Evolutionary conservation across 2,329 filamentous ascomycete species (phyloP), one percentile per base, ranked within the genome.

Genomic region (Fusarium buxicola): DNA sequence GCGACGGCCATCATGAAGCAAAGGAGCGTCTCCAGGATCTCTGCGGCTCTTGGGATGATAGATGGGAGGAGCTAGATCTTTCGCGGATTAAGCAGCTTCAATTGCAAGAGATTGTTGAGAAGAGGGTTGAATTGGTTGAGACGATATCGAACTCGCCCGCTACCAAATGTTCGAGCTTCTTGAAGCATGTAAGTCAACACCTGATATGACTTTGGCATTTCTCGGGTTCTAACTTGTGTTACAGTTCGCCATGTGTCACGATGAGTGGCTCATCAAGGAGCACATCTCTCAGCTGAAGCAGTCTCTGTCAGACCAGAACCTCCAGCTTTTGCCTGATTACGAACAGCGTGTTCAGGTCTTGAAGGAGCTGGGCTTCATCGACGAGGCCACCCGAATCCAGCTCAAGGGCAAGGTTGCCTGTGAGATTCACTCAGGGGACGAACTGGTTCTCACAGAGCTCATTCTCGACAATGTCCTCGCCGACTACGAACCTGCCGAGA

Each of bases 391-490:
- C 5, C 89, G 94, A 18, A 96, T 99, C 34, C 92, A 96, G 78
- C 86, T 99, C 63, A 99, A 99, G 79, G 95, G 95, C 76, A 98
- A 98, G 76, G 95, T 99, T 18, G 95, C 95, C 5, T 99, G 95
- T 78, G 95, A 99, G 77, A 94, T 99, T 58, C 95, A 98, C 77
- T 97, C 94, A 0, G 94, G 94, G 15, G 94, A 98, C 74, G 95
- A 99, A 77, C 85, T 99, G 1, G 94, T 99, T 1, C 86, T 99
- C 15, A 99, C 95, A 0, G 95, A 99, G 75, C 86, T 98, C 7
- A 93, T 99, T 43, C 88, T 99, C 15, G 95, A 99, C 77, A 99
- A 99, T 70, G 92, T 97, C 2, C 87, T 99, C 4, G 94, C 94
- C 46, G 91, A 96, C 60, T 97, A 95, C 76, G 94, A 97, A 70